A percentile compares a stretch with the other conserved stretches of the same genome.
Conservation (phyloP, 208 protist genomes). For the Lotmaria passim region DNA sequence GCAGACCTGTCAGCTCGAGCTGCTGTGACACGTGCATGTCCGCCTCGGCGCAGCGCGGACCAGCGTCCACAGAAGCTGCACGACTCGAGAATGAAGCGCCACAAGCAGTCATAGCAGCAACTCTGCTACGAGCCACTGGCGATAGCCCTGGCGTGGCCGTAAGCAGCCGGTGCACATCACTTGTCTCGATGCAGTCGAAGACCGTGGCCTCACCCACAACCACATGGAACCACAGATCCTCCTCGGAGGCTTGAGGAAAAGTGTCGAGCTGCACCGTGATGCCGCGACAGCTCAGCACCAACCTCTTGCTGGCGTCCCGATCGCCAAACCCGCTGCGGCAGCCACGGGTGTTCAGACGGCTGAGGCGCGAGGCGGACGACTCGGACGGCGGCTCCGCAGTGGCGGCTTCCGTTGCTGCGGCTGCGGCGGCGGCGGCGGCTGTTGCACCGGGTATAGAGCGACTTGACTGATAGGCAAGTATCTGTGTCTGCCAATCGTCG, state of each 20-base stretch:
- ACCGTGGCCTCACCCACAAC: conserved; percentile 52
- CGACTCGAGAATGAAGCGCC: too few relatives aligned
- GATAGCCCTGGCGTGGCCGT: conserved; percentile 56
- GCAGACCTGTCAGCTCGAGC: conserved; percentile 35
- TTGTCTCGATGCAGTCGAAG: conserved; percentile 65
- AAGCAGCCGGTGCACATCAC: conserved; percentile 52
- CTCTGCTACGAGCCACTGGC: too few relatives aligned
- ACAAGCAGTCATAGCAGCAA: too few relatives aligned
- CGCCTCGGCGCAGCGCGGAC: too few relatives aligned
- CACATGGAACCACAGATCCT: conserved; percentile 53
- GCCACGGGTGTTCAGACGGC: conserved; percentile 27
- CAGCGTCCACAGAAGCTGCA: too few relatives aligned
- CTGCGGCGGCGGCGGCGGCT: too few relatives aligned
- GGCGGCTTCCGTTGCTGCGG: background rate
- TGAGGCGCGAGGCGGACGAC: conserved; percentile 28
- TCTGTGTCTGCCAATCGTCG: background rate
- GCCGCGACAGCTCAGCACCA: conserved; percentile 55
- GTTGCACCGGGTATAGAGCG: too few relatives aligned
- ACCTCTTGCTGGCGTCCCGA: conserved; percentile 45
- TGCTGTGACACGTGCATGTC: too few relatives aligned
- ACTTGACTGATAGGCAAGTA: background rate
- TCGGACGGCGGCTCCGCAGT: conserved; percentile 5
- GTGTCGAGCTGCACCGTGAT: conserved; percentile 57
- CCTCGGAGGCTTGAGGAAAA: conserved; percentile 41
- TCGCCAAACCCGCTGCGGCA: conserved; percentile 45